A percentile compares a stretch with the other conserved stretches of the same genome.
These are phyloP conservation scores for Nidularia pulvinata DNA, from an alignment of 768 basidiomycete genomes.

Conservation along the genomic window DNA sequence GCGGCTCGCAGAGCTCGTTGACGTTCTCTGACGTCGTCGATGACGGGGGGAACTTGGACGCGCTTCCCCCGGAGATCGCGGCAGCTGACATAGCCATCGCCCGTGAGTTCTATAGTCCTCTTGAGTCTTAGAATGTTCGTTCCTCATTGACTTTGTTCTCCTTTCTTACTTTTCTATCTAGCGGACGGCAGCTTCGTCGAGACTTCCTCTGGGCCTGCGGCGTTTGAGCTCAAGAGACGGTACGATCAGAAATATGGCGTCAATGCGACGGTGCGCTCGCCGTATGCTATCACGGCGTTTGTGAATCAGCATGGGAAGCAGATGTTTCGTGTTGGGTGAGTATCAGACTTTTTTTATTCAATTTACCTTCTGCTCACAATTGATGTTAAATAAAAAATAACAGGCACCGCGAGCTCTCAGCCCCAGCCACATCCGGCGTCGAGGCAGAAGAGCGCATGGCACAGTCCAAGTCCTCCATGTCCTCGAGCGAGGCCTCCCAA, in stretches of 20 bases:
- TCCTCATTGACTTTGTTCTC: conserved; percentile 2
- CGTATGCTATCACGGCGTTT: conserved; percentile 82
- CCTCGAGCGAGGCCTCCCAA: conserved; percentile 22
- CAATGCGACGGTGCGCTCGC: conserved; percentile 65
- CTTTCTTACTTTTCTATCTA: conserved; percentile 15
- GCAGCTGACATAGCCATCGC: conserved; percentile 59
- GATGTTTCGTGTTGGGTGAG: conserved; percentile 80
- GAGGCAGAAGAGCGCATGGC: conserved; percentile 47
- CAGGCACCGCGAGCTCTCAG: conserved; percentile 61
- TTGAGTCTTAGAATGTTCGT: conserved; percentile 2
- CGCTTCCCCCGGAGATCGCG: conserved; percentile 48
- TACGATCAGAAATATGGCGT: conserved; percentile 75
- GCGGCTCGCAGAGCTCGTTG: conserved; percentile 34
- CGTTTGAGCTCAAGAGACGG: conserved; percentile 73
- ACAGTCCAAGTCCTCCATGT: conserved; percentile 23
- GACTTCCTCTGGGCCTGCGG: conserved; percentile 74
- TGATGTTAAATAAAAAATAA: not conserved
- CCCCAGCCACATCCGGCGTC: conserved; percentile 53
- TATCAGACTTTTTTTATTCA: conserved; percentile 10
- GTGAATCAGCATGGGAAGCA: conserved; percentile 80
- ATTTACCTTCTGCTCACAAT: conserved; percentile 2
- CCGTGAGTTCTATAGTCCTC: conserved; percentile 35
- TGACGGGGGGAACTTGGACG: conserved; percentile 28
- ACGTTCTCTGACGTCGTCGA: conserved; percentile 42
- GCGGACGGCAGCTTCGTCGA: conserved; percentile 81